Base-by-base conservation (phyloP, 2,329 filamentous ascomycete species). In the Nigrograna mackinnonii region DNA sequence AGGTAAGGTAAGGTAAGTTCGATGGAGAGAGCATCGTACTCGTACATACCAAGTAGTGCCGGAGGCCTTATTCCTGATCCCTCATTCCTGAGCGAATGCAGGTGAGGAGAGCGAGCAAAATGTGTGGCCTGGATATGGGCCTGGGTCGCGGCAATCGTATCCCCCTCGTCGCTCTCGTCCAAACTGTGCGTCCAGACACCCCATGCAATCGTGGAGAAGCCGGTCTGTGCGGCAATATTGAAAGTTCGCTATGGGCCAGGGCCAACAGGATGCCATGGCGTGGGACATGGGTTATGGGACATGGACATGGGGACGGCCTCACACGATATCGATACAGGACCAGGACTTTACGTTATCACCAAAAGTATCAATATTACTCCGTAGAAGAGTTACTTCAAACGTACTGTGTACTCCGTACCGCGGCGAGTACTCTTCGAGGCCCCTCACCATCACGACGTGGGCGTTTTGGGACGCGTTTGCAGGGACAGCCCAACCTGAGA, bases 141-240 rank as follows among this genome's bases (percentile, higher is more conserved):
- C n/a, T n/a, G n/a, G n/a, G n/a, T n/a, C 24, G 24, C 41, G 35
- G 34, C 44, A 41, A 47, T 43, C n/a, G n/a, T n/a, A n/a, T n/a
- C n/a, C n/a, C n/a, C n/a, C n/a, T n/a, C 44, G 26, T 37, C 35
- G n/a, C 11, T n/a, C 22, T 22, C 18, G 20, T 37, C 14, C 18
- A 19, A 16, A 34, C 31, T 32, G 28, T 18, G 35, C 37, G 39
- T 35, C 39, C 19, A 31, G 17, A 33, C 7, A 21, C 20, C 39
- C 39, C 39, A 32, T 47, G 47, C 40, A 43, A 54, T 21, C 41
- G 53, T 46, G 50, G 49, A 55, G 46, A 50, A 49, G 20, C 17
- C 35, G 46, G 52, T 37, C 45, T 24, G 50, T 52, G 52, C 47
- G 17, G 21, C 40, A 28, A 41, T 46, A 47, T 42, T 24, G 13